Conservation (phyloP, 345 rosid genomes). For the Bruguiera sexangula region DNA sequence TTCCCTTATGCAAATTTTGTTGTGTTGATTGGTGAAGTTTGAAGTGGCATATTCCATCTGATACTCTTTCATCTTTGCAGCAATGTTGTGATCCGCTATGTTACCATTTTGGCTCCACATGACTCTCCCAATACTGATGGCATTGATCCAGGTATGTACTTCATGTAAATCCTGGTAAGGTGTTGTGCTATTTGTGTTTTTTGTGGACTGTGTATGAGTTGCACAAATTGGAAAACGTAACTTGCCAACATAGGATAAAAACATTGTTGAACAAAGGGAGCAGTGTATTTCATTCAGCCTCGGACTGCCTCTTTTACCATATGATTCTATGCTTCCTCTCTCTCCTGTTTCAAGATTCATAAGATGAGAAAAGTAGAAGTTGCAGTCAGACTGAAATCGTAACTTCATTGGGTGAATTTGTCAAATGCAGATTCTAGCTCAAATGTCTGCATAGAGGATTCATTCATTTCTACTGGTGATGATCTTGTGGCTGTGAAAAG, state of each 20-base stretch:
- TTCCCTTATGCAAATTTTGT: too few relatives aligned
- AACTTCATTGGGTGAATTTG: not conserved
- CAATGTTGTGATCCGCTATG: slow-evolving; percentile 68
- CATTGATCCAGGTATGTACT: slow-evolving; percentile 75
- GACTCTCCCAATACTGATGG: slow-evolving; percentile 98
- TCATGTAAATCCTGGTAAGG: not conserved
- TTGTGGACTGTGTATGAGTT: not conserved
- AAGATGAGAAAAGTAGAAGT: not conserved
- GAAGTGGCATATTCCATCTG: slow-evolving; percentile 4
- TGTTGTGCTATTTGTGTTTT: not conserved
- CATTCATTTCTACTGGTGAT: slow-evolving; percentile 81
- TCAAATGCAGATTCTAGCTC: slow-evolving; percentile 65
- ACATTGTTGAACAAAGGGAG: too few relatives aligned
- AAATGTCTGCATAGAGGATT: slow-evolving; percentile 93
- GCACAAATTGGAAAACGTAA: too few relatives aligned
- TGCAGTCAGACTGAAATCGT: too few relatives aligned
- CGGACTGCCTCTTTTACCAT: too few relatives aligned
- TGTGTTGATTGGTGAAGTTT: not conserved
- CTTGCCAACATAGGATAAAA: too few relatives aligned
- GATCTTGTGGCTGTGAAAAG: slow-evolving; percentile 85
- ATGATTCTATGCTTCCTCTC: too few relatives aligned
- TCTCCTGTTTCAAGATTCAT: not conserved
- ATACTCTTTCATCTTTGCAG: slow-evolving; percentile 35
- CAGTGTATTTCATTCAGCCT: too few relatives aligned
- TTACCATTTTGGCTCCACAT: slow-evolving; percentile 81